Base-by-base conservation (phyloP, 1,284 basidiomycete genomes). In the Sporisorium iseilematis-ciliati region DNA sequence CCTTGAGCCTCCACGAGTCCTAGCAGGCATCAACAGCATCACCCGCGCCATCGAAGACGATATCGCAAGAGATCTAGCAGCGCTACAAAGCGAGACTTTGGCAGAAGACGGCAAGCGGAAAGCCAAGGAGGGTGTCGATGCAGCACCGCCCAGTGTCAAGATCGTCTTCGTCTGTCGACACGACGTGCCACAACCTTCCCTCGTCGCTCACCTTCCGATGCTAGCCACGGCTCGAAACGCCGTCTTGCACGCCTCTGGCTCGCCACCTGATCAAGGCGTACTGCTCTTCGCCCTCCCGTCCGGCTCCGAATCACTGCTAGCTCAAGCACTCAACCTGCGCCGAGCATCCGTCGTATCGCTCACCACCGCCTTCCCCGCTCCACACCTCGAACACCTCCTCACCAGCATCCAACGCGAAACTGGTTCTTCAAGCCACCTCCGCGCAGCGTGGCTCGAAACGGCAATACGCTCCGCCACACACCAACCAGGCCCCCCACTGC, bases 91-190 rank as follows among this genome's bases (percentile, higher is more conserved):
- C 4, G 2, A 26, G 0, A 29, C n/a, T 4, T 26, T 42, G 12
- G 31, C 14, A 14, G 18, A 21, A n/a, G 42, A 57, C 18, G 25
- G 3, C 23, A 60, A 54, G 38, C 29, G 52, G 40, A 70, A 65
- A 20, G 50, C 42, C 23, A 68, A 65, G 38, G 41, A 40, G 4
- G 38, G 23, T 12, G 20, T 18, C 4, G 8, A n/a, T 7, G 11
- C 33, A 12, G 16, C 33, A 7, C 42, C 51, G 2, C 35, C 51
- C 3, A 64, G 52, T 25, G 43, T 69, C 45, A 51, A 50, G 18
- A 26, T 72, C 18, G 60, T 78, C 12, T 75, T 78, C 33, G 76
- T 78, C 3, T 78, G 76, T 56, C 53, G 72, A 35, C 64, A 69
- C 35, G 72, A 78, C 33, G 23, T 71, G 1, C 51, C 63, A 3